Evolutionary conservation across 1,139 yeast species (phyloP).

Genomic region (Starmera stellimalicola): DNA sequence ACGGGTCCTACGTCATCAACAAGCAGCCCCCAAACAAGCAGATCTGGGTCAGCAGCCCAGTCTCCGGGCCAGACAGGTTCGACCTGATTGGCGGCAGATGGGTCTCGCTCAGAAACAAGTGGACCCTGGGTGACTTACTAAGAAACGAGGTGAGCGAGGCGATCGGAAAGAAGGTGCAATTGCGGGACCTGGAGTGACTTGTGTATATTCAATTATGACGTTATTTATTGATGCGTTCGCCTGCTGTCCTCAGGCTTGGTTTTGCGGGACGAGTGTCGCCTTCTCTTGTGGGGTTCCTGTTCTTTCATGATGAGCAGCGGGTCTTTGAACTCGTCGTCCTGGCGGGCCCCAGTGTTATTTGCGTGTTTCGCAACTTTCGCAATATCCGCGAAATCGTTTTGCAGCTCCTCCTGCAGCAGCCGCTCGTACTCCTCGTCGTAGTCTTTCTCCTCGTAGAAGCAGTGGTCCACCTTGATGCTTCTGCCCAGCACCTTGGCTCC

Average conservation of each 20-base stretch:
- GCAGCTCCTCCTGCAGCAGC: constrained; percentile 12
- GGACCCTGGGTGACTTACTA: constrained; percentile 35
- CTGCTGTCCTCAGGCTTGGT: not conserved
- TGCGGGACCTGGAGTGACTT: constrained; percentile 10
- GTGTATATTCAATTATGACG: not conserved
- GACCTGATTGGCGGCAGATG: constrained; percentile 49
- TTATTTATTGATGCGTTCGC: not conserved
- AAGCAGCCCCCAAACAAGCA: constrained; percentile 90
- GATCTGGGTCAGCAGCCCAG: constrained; percentile 80
- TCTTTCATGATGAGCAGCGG: constrained; percentile 6
- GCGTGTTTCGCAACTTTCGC: constrained; percentile 2
- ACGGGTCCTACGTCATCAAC: constrained; percentile 76
- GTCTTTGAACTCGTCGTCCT: constrained; percentile 14
- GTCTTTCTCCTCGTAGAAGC: constrained; percentile 48
- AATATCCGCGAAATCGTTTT: constrained; percentile 13
- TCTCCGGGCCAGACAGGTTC: constrained; percentile 74
- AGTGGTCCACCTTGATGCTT: constrained; percentile 65
- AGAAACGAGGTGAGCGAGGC: constrained; percentile 37
- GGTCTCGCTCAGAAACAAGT: constrained; percentile 47
- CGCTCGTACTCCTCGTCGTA: constrained; percentile 34
- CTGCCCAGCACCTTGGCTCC: constrained; percentile 58
- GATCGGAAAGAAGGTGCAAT: constrained; percentile 18
- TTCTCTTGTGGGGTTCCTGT: not conserved
- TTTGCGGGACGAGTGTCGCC: not conserved
- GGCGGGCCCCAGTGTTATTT: constrained; percentile 1